Base-by-base conservation (phyloP, 179 eudicot genomes). In the Gypsophila paniculata region DNA sequence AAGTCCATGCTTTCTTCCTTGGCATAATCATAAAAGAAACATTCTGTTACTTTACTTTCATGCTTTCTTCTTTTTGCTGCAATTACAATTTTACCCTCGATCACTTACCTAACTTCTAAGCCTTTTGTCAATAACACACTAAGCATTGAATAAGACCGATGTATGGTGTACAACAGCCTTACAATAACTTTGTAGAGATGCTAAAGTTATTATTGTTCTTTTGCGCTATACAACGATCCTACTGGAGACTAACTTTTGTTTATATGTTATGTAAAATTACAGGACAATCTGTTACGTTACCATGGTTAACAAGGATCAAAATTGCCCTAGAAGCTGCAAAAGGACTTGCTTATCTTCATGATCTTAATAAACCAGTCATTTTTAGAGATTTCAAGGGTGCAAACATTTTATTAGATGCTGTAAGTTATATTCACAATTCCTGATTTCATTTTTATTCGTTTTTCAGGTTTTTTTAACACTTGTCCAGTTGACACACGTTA, bases 351-450 rank as follows among this genome's bases (percentile, higher is more conserved):
- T 82, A 59, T 55, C 83, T 80, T 38, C 83, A 80, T 73, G 77
- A 76, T 19, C 65, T 80, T 5, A 76, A 42, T 70, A 80, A 73
- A 73, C 83, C 83, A 0, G 80, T 80, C 63, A 80, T 80, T 23
- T 76, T 80, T 39, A 34, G 83, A 21, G 85, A 82, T 82, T 79
- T 82, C 46, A 82, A 82, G 74, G 80, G 82, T 26, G 82, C 85
- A 1, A 82, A 82, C 22, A 76, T 82, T 59, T 60, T 82, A 44
- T 58, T 82, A 25, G 80, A 82, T 64, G 54, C 77, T 58, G 83
- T 80, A 80, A 80, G 80, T 22, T 48, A 6, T 63, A 13, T 52
- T 73, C 2, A 12, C 48, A n/a, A n/a, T 18, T 12, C 0, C 42
- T 49, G 1, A n/a, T 14, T 6, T 14, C 46, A 23, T 22, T 69